Evolutionary conservation across 345 rosid species (phyloP).

Genomic region (Streptanthus diversifolius): DNA sequence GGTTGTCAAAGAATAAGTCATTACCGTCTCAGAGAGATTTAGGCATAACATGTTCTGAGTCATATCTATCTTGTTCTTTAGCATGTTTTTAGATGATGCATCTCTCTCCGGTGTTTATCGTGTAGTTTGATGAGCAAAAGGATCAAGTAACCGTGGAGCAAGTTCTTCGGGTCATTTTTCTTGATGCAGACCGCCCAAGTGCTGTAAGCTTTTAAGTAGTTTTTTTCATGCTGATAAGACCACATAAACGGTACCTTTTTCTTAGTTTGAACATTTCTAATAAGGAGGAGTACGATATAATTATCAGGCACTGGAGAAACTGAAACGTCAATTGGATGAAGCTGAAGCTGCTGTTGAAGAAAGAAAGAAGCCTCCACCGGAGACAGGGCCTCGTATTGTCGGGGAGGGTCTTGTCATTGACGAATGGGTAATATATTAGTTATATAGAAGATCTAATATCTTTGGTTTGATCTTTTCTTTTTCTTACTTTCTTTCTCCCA

Average conservation of each 20-base stretch:
- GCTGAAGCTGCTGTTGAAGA: constrained; percentile 93
- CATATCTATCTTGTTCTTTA: background rate
- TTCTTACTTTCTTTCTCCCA: background rate
- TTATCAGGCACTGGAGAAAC: constrained; percentile 65
- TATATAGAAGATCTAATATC: background rate
- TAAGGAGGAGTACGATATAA: constrained; percentile 5
- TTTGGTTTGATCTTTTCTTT: background rate
- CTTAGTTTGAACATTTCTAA: background rate
- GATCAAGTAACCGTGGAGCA: constrained; percentile 77
- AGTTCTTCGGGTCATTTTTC: constrained; percentile 73
- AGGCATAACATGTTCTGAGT: background rate
- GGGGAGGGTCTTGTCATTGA: constrained; percentile 97
- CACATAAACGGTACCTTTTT: background rate
- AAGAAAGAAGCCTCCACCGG: constrained; percentile 81
- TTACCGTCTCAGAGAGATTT: background rate
- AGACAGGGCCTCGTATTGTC: constrained; percentile 67
- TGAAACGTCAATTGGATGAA: constrained; percentile 78
- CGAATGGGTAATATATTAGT: constrained; percentile 67
- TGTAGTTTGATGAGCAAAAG: constrained; percentile 93
- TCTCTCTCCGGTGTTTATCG: background rate
- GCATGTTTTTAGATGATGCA: background rate
- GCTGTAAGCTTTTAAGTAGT: constrained; percentile 46
- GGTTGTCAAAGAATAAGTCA: background rate
- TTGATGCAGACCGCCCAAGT: constrained; percentile 65
- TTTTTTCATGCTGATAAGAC: background rate